A percentile compares a stretch with the other conserved stretches of the same genome.
Evolutionary conservation across 2,329 filamentous ascomycete genomes (phyloP).

Genomic region (Diplodia intermedia): DNA sequence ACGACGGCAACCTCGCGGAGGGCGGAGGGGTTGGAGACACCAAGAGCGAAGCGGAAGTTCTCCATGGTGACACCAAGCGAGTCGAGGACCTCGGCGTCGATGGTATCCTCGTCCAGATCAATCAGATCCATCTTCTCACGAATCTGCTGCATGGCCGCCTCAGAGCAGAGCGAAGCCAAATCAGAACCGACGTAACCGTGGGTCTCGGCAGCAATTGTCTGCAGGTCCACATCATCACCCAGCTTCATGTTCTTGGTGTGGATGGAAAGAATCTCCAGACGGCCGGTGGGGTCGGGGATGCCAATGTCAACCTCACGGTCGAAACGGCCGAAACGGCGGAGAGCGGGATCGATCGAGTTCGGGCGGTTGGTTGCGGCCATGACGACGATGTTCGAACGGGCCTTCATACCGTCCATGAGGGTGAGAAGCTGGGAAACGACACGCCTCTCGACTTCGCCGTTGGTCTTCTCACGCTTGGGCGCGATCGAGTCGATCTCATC

Average conservation of each 20-base stretch:
- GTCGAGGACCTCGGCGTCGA: slow-evolving; percentile 97
- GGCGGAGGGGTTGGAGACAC: slow-evolving; percentile 97
- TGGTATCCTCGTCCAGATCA: slow-evolving; percentile 97
- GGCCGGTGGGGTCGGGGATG: slow-evolving; percentile 95
- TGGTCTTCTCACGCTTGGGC: slow-evolving; percentile 99
- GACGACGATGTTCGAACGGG: slow-evolving; percentile 96
- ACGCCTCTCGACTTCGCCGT: slow-evolving; percentile 97
- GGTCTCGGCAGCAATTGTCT: slow-evolving; percentile 95
- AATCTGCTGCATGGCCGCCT: slow-evolving; percentile 99
- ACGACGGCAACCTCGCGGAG: slow-evolving; percentile 98
- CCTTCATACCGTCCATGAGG: slow-evolving; percentile 99
- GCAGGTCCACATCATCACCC: slow-evolving; percentile 92
- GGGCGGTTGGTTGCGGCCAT: slow-evolving; percentile 99
- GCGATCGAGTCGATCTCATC: slow-evolving; percentile 99
- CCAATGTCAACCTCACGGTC: slow-evolving; percentile 99
- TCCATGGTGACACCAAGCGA: slow-evolving; percentile 99
- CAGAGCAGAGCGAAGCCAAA: slow-evolving; percentile 96
- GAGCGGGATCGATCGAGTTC: slow-evolving; percentile 97
- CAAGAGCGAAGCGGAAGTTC: slow-evolving; percentile 98
- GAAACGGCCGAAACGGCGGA: slow-evolving; percentile 97
- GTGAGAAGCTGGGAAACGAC: slow-evolving; percentile 96
- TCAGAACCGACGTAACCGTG: slow-evolving; percentile 99
- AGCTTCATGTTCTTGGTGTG: slow-evolving; percentile 99
- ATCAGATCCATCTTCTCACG: slow-evolving; percentile 99
- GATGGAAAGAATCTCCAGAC: slow-evolving; percentile 98